A percentile compares a stretch with the other conserved stretches of the same genome.
These are phyloP conservation scores for Metschnikowia matae DNA, from an alignment of 805 yeast species.

Conservation along the genomic window DNA sequence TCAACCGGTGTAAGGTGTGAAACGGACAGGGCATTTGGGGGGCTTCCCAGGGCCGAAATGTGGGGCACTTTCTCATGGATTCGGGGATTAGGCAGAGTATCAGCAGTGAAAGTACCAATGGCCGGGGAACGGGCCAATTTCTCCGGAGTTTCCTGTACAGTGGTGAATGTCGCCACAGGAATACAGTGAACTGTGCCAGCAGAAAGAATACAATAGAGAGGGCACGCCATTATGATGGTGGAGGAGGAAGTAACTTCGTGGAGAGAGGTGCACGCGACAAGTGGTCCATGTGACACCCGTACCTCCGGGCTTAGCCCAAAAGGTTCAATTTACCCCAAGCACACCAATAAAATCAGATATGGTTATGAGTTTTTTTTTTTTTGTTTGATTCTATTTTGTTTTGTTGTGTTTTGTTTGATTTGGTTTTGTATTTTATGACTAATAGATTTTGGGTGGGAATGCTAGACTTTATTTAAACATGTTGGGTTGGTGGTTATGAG, in stretches of 20 bases:
- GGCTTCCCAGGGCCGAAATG: neutral
- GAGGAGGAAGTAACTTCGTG: neutral
- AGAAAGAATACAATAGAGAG: conserved; percentile 25
- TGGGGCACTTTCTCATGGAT: neutral
- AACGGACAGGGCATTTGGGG: neutral
- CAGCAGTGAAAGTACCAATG: conserved; percentile 2
- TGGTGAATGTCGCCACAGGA: conserved; percentile 20
- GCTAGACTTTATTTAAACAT: too few species aligned
- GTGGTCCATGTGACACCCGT: conserved; percentile 1
- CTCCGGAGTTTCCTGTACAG: conserved; percentile 7
- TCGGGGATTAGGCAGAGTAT: neutral
- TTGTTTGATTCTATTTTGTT: too few species aligned
- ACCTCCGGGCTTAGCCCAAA: neutral
- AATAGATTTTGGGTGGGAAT: too few species aligned
- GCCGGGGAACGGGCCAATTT: conserved; percentile 12
- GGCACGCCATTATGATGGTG: conserved; percentile 14
- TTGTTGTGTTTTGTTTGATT: too few species aligned
- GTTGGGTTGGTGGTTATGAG: too few species aligned
- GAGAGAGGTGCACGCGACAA: conserved; percentile 3
- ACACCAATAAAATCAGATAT: too few species aligned
- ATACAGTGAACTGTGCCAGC: conserved; percentile 25
- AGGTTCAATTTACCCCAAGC: too few species aligned
- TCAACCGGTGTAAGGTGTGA: neutral
- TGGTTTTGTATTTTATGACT: too few species aligned
- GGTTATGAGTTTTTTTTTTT: too few species aligned